phyloP scores from a whole-genome alignment of 352 stramenopile genomes.

The Phytophthora rubi region DNA sequence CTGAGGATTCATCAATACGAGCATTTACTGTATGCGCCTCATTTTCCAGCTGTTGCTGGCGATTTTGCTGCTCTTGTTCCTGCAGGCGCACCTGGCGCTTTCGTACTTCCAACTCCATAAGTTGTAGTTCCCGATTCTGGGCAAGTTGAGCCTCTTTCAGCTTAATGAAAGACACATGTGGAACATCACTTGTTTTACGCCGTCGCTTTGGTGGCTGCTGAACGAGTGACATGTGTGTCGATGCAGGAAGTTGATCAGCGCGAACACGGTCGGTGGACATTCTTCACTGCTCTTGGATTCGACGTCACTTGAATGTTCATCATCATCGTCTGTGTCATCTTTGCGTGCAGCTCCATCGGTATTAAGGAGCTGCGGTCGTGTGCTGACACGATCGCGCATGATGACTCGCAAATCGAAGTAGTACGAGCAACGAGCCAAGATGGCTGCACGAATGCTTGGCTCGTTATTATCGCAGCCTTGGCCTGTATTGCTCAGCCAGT shows the following conservation, averaged over 20 bases:
- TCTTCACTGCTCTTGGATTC: not conserved
- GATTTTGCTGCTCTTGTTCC: not conserved
- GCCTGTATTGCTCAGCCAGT: not conserved
- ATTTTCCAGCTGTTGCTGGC: slow-evolving; percentile 12
- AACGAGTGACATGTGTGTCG: too few relatives aligned
- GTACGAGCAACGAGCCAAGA: slow-evolving; percentile 9
- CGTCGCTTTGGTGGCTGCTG: not conserved
- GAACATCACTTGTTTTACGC: not conserved
- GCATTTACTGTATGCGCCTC: slow-evolving; percentile 1
- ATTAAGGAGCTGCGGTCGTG: slow-evolving; percentile 9
- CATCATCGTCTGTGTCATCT: not conserved
- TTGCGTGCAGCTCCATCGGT: not conserved
- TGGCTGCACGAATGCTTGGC: not conserved
- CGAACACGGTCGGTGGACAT: too few relatives aligned
- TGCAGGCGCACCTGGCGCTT: not conserved
- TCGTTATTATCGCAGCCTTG: slow-evolving; percentile 5
- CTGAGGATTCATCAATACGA: slow-evolving; percentile 13
- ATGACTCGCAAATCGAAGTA: slow-evolving; percentile 18
- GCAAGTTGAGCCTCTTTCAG: slow-evolving; percentile 11
- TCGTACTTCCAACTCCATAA: slow-evolving; percentile 4
- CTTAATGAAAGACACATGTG: not conserved
- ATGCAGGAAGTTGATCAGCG: too few relatives aligned
- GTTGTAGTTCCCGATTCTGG: not conserved
- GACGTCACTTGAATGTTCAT: not conserved
- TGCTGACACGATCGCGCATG: slow-evolving; percentile 7